Base-by-base conservation (phyloP, 2,329 filamentous ascomycete species). In the Fusarium sp. region DNA sequence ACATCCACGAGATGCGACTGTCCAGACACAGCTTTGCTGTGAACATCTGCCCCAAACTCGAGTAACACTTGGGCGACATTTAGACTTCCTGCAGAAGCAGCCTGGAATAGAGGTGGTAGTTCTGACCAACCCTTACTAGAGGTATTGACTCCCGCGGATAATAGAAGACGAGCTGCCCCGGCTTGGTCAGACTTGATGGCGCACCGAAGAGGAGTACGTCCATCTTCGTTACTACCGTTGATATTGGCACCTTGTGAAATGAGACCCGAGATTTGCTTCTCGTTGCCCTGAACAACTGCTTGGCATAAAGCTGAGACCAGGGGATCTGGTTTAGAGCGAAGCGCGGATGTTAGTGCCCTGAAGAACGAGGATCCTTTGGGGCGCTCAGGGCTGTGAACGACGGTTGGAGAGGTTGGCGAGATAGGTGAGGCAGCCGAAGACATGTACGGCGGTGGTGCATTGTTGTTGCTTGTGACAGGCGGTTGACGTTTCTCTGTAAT, bases 211-310 rank as follows among this genome's bases (percentile, higher is more conserved):
- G 59, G 41, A 6, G 59, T 62, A 15, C 62, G 39, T 3, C 59
- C 59, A 5, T 62, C 48, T 11, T 55, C 47, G 6, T 55, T 62
- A 3, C 56, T 47, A 8, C 59, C 56, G 19, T 62, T 45, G 7
- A 62, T 22, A 14, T 47, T 62, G 11, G n/a, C 43, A 3, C 14
- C 23, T 41, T 62, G 56, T 1, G 56, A 39, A 4, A 62, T 41
- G 0, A 62, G 37, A 8, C 47, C 58, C 0, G 30, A 43, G 1
- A 62, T 43, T 19, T 62, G 59, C 32, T 47, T 35, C 15, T 62
- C 59, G 1, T 62, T 41, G 3, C 56, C 56, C 0, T 25, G 48
- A 4, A 35, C 30, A 6, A 49, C 35, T 3, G 59, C 56, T 4
- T 56, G 56, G 3, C 59, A 62, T 10, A 62, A 22, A 0, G 59